Evolutionary conservation across 805 yeast genomes (phyloP), one percentile per base, ranked within the genome.

Genomic region (Pichia paraexigua): DNA sequence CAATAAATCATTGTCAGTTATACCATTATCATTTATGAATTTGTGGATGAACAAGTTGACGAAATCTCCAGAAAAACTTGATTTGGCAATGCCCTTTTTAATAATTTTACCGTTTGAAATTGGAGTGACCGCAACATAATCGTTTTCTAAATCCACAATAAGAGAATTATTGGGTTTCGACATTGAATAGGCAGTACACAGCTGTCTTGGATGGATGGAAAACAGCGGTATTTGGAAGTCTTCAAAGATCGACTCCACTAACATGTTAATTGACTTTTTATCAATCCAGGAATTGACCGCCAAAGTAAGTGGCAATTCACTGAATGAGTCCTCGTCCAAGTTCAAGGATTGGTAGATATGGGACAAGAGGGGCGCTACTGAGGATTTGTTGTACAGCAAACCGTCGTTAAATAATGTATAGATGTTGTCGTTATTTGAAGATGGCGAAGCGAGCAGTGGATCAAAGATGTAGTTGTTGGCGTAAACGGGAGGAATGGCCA

Each of bases 41-140:
- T 78, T 71, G 56, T 77, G 66, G 2, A 82, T 71, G 67, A 86
- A 87, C 48, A 79, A 73, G 64, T 84, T 86, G 50, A 87, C 65
- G 64, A 85, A 91, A 64, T 90, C 92, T 11, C 97, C 98, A 4
- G 91, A 97, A 63, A 77, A 86, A 59, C 79, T 81, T 17, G 87
- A 78, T 64, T 80, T 85, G 54, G 77, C 71, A 6, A 80, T 74
- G 45, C 87, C 85, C 63, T 83, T 85, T 56, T 75, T 69, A 49
- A 85, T 76, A 48, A 88, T 77, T 17, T 78, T 76, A 40, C 96
- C 96, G 60, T 86, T 90, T 55, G 80, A 69, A 20, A 88, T 77
- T 11, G 95, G 95, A 0, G 94, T 85, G 11, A 88, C 87, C 32
- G 83, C 75, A 18, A 84, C 75, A 5, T 79, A 77, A 4, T 84